Percentiles rank a stretch among this genome's conserved stretches.
Evolutionary conservation across 2,329 filamentous ascomycete species (phyloP).

Genomic region (Fusarium fracticaudum): DNA sequence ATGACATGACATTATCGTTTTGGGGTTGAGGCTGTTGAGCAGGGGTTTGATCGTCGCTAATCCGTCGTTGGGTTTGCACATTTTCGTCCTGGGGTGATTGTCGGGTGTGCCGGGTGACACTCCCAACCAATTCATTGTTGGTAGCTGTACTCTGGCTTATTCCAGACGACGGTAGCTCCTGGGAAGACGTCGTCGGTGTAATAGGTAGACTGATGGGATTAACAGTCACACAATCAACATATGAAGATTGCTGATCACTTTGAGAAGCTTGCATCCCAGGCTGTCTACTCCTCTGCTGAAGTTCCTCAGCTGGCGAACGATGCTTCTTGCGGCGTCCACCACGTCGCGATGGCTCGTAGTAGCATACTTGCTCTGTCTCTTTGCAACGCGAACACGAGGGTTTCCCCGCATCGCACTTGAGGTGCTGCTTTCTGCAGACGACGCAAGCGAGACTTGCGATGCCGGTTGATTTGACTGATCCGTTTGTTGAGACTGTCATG

Average conservation of each 20-base stretch:
- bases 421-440: conserved; percentile 36
- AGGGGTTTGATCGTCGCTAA: not conserved
- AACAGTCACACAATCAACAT: conserved; percentile 1
- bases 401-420: conserved; percentile 37
- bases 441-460: conserved; percentile 33
- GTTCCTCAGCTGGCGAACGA: not conserved
- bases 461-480: conserved; percentile 13
- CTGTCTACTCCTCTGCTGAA: not conserved
- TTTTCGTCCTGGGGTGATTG: not conserved
- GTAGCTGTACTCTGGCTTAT: not conserved
- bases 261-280: not conserved
- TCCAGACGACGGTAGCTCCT: not conserved
- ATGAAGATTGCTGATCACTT: not conserved
- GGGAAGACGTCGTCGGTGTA: not conserved
- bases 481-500: conserved; percentile 15
- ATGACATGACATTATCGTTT: not conserved
- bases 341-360: conserved; percentile 37
- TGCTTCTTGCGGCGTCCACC: conserved; percentile 31
- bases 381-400: conserved; percentile 35
- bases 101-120: not conserved
- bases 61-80: not conserved
- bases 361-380: conserved; percentile 13
- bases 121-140: not conserved
- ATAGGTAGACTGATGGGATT: conserved; percentile 7
- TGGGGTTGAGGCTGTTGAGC: not conserved